Conservation (phyloP, 768 basidiomycete genomes). For the Auricularia auricula-judae region DNA sequence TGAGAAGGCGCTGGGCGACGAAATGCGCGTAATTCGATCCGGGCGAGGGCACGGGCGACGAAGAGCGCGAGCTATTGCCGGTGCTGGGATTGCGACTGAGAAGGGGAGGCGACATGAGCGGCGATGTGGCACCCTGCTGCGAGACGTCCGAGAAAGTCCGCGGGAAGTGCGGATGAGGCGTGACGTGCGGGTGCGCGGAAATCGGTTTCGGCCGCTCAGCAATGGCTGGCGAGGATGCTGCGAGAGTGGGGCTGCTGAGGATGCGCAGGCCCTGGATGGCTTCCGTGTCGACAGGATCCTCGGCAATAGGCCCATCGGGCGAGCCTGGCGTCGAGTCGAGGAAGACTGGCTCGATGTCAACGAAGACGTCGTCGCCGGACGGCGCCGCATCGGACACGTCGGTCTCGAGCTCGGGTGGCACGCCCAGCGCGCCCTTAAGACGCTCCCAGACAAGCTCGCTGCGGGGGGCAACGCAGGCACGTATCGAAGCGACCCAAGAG, state of each 20-base stretch:
- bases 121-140: not conserved
- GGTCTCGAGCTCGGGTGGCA: conserved; percentile 62
- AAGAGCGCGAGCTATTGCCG: not conserved
- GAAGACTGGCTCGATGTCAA: not conserved
- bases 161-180: not conserved
- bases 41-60: not conserved
- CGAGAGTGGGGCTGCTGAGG: not conserved
- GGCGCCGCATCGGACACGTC: conserved; percentile 7
- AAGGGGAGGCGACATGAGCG: not conserved
- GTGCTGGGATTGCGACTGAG: not conserved
- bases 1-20: not conserved
- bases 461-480: conserved; percentile 64
- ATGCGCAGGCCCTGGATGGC: not conserved
- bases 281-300: not conserved
- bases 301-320: not conserved
- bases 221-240: not conserved
- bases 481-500: conserved; percentile 59
- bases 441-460: conserved; percentile 89
- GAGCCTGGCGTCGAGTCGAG: not conserved
- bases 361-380: not conserved
- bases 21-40: not conserved
- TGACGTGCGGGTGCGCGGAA: not conserved
- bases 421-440: conserved; percentile 76
- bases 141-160: not conserved
- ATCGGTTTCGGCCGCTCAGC: not conserved